Conservation (phyloP, 2,329 filamentous ascomycete genomes). For the Xylaria sp. region DNA sequence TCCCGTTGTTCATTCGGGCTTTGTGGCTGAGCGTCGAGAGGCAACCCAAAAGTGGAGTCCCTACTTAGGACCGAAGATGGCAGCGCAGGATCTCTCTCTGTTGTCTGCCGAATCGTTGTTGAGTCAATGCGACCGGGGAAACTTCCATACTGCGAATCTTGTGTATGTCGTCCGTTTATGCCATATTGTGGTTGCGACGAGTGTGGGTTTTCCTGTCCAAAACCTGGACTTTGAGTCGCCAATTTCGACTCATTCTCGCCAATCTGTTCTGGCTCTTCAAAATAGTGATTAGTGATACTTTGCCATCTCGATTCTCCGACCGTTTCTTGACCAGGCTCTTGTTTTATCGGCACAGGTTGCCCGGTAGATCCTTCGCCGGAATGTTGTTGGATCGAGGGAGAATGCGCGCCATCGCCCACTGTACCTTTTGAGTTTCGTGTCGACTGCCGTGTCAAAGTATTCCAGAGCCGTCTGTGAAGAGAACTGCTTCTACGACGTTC, state of each 20-base stretch:
- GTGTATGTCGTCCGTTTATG: constrained; percentile 33
- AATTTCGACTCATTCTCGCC: constrained; percentile 31
- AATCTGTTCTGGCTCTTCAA: constrained; percentile 46
- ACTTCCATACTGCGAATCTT: constrained; percentile 42
- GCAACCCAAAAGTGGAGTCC: constrained; percentile 47
- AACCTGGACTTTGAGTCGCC: constrained; percentile 19
- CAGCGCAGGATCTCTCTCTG: constrained; percentile 45
- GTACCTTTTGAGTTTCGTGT: constrained; percentile 45
- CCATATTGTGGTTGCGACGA: constrained; percentile 33
- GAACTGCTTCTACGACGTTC: constrained; percentile 47
- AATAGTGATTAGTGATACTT: constrained; percentile 34
- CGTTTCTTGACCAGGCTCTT: constrained; percentile 37
- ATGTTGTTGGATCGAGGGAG: constrained; percentile 41
- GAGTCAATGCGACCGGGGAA: constrained; percentile 42
- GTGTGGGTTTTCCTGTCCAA: constrained; percentile 30
- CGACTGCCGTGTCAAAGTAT: constrained; percentile 46
- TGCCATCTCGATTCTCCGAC: constrained; percentile 31
- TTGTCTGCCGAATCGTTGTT: constrained; percentile 43
- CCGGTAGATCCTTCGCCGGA: constrained; percentile 38
- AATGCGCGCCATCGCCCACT: constrained; percentile 33
- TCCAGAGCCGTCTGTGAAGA: constrained; percentile 44
- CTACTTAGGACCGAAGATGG: constrained; percentile 45
- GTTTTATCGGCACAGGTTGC: constrained; percentile 39
- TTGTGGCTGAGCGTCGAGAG: constrained; percentile 47
- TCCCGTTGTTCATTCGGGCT: constrained; percentile 42